Evolutionary conservation across 139 green algal genomes (phyloP).

Genomic region (Asterochloris erici): DNA sequence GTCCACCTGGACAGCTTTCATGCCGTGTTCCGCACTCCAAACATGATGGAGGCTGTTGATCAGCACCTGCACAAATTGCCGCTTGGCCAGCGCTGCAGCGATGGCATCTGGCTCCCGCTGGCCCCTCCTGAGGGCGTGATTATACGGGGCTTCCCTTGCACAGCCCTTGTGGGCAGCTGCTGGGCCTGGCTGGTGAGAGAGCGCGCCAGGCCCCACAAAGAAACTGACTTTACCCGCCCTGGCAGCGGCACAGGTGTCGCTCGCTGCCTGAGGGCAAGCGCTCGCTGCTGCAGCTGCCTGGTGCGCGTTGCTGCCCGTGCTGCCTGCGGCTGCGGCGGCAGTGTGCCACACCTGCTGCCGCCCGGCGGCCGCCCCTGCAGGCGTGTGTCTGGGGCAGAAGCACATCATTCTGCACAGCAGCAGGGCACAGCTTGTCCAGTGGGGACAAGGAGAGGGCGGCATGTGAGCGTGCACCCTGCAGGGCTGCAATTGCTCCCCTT

Average conservation of each 20-base stretch:
- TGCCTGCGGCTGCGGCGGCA: not conserved
- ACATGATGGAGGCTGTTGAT: constrained; percentile 33
- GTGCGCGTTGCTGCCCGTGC: not conserved
- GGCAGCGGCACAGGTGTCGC: no score
- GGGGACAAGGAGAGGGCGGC: no score
- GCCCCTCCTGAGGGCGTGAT: constrained; percentile 35
- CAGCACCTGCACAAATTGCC: constrained; percentile 35
- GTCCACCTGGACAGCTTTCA: no score
- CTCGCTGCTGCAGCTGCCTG: not conserved
- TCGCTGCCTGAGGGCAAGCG: not conserved
- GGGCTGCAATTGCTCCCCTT: no score
- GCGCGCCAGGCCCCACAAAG: no score
- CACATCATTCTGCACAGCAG: constrained; percentile 32
- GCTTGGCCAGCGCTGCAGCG: constrained; percentile 53
- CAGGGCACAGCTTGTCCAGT: no score
- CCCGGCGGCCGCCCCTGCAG: not conserved
- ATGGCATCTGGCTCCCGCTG: constrained; percentile 55
- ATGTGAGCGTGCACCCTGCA: no score
- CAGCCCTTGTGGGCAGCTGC: constrained; percentile 15
- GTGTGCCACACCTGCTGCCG: not conserved
- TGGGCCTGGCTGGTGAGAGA: not conserved
- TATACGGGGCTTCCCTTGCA: constrained; percentile 26
- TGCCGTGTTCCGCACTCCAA: no score
- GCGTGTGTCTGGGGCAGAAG: constrained; percentile 56
- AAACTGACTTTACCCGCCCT: no score